Percentiles rank a stretch among this genome's conserved stretches.
These are phyloP conservation scores for Carex parvula DNA, from an alignment of 176 grass and related monocot genomes.

Conservation along the genomic window DNA sequence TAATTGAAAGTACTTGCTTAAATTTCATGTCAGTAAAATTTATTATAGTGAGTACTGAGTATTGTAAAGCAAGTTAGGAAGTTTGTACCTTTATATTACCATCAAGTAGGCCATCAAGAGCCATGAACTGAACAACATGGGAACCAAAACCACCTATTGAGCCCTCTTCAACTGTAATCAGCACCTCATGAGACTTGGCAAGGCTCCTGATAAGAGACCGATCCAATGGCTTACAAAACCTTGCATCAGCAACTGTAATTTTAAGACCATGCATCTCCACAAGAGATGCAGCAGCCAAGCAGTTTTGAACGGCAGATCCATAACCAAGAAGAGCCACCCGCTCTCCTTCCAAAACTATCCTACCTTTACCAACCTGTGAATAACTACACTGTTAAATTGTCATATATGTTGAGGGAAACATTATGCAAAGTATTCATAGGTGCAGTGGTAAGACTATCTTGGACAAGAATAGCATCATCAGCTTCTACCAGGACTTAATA, in stretches of 20 bases:
- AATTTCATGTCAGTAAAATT: background rate
- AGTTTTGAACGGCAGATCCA: constrained; percentile 83
- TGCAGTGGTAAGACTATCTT: background rate
- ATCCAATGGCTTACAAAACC: constrained; percentile 98
- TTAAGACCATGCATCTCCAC: constrained; percentile 53
- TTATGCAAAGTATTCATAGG: background rate
- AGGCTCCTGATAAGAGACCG: constrained; percentile 69
- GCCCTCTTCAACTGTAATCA: constrained; percentile 96
- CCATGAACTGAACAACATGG: constrained; percentile 95
- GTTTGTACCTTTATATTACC: constrained; percentile 64
- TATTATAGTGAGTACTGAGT: background rate
- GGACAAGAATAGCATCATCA: background rate
- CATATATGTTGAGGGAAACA: background rate
- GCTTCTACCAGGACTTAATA: background rate
- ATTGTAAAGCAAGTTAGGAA: constrained; percentile 1
- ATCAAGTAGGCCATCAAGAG: constrained; percentile 80
- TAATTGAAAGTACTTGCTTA: background rate
- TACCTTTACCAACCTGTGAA: constrained; percentile 69
- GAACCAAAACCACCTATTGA: constrained; percentile 95
- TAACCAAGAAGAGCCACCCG: constrained; percentile 89
- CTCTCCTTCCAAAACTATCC: constrained; percentile 69
- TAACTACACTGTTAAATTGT: background rate
- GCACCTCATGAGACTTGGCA: constrained; percentile 67
- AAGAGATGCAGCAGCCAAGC: constrained; percentile 54
- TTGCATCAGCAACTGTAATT: constrained; percentile 80